Conservation (phyloP, 148 eudicot genomes). For the Persicaria tinctoria region DNA sequence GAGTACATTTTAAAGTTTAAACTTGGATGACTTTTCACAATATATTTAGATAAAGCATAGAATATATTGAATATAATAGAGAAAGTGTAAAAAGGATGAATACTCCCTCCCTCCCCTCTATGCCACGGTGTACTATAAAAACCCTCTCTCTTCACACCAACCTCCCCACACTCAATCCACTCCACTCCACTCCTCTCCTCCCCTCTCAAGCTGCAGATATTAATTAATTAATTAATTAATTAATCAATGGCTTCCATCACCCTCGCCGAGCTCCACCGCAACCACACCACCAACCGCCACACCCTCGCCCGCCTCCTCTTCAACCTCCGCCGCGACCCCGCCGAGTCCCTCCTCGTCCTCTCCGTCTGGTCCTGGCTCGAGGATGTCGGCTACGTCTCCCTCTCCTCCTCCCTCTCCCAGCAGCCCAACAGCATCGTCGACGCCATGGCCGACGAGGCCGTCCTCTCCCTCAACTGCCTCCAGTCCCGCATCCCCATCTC, state of each 20-base stretch:
- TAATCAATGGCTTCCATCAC: conserved; percentile 19
- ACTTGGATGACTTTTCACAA: too few relatives aligned
- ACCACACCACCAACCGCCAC: conserved; percentile 20
- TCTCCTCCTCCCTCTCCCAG: not conserved
- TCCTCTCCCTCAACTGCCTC: conserved; percentile 21
- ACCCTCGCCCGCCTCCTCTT: conserved; percentile 18
- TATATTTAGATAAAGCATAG: too few relatives aligned
- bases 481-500: conserved; percentile 15
- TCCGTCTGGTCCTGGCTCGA: conserved; percentile 35
- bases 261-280: conserved; percentile 22
- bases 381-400: conserved; percentile 12
- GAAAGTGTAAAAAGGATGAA: too few relatives aligned
- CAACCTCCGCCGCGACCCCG: conserved; percentile 17
- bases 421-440: conserved; percentile 19
- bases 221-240: not conserved
- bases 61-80: too few relatives aligned
- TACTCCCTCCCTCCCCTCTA: not conserved
- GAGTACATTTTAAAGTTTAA: too few relatives aligned
- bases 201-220: too few relatives aligned
- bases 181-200: too few relatives aligned
- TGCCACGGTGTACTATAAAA: conserved; percentile 7
- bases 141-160: not conserved
- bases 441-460: conserved; percentile 25
- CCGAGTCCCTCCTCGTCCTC: conserved; percentile 26
- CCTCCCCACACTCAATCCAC: not conserved